Base-by-base conservation (phyloP, 2,329 filamentous ascomycete genomes). In the Claviceps humidiphila region DNA sequence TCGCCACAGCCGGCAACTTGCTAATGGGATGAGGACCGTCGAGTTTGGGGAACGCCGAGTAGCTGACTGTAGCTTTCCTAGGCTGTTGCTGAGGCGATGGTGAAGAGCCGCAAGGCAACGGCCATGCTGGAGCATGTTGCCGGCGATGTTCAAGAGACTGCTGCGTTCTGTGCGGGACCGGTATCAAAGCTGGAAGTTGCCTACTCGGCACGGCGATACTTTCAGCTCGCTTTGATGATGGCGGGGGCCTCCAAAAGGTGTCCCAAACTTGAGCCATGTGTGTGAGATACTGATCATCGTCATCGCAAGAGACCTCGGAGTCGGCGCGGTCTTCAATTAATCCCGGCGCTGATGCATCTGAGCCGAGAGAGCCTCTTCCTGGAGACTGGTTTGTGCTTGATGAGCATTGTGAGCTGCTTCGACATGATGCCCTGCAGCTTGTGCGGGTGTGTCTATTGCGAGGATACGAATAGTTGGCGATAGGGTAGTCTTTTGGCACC, bases 261-360 rank as follows among this genome's bases (percentile, higher is more conserved):
- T 78, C 72, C 75, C 75, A 79, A 2, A 76, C 60, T 57, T 74
- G 70, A 26, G 68, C 61, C 5, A 68, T 66, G 37, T 73, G 68
- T 20, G 68, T 60, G 52, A 73, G 70, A 55, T 75, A 73, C 54
- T 74, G 70, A 52, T 71, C 70, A 57, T 78, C 74, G 43, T 77
- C 75, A 20, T 79, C 75, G 37, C 66, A 57, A 5, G 75, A 78
- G 17, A 64, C 60, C 50, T 78, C 76, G 4, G 74, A 77, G 57
- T 76, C 74, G 6, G 67, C 67, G 5, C 69, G 71, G 58, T 77
- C 72, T 56, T 78, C 74, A 16, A 75, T 68, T 60, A 78, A 68
- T 30, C 71, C 71, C 1, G 75, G 75, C 4, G 71, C 58, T 3
- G 74, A 76, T 26, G 62, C 66, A 44, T 72, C 67, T 1, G 74